Evolutionary conservation across 1,139 yeast genomes (phyloP).

Genomic region (Groenewaldozyma auringiensis): DNA sequence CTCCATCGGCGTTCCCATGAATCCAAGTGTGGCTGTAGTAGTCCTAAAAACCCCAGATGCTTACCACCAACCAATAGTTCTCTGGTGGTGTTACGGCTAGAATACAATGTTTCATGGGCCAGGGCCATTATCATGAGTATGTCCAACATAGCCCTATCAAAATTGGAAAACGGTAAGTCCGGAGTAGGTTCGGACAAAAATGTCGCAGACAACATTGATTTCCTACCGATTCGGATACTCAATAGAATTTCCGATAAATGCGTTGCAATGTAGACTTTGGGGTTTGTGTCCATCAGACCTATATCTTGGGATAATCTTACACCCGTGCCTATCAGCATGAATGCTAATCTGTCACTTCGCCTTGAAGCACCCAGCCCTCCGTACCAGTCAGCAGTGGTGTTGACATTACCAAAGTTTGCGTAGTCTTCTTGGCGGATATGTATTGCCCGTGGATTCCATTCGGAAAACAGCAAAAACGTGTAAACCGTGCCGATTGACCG

Average conservation of each 20-base stretch:
- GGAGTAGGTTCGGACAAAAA: conserved; percentile 28
- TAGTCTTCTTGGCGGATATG: conserved; percentile 86
- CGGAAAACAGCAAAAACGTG: conserved; percentile 80
- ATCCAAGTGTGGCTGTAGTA: conserved; percentile 67
- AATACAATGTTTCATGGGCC: conserved; percentile 78
- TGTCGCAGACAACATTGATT: conserved; percentile 28
- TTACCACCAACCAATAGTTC: conserved; percentile 42
- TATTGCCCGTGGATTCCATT: conserved; percentile 93
- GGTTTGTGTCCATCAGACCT: conserved; percentile 67
- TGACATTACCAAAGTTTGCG: conserved; percentile 45
- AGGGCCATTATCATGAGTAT: conserved; percentile 69
- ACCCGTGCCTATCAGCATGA: conserved; percentile 88
- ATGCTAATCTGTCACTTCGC: conserved; percentile 82
- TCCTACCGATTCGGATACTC: conserved; percentile 33
- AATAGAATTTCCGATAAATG: conserved; percentile 67
- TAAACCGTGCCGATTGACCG: conserved; percentile 79
- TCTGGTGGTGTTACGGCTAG: conserved; percentile 31
- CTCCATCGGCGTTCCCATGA: conserved; percentile 68
- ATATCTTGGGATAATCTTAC: conserved; percentile 82
- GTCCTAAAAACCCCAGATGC: conserved; percentile 60
- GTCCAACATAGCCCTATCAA: conserved; percentile 73
- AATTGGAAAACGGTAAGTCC: conserved; percentile 44
- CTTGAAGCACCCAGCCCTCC: conserved; percentile 83
- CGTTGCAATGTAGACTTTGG: conserved; percentile 72
- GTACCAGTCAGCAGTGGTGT: conserved; percentile 39